phyloP scores from a whole-genome alignment of 108 stramenopile species.

The Mediolabrus comicus region DNA sequence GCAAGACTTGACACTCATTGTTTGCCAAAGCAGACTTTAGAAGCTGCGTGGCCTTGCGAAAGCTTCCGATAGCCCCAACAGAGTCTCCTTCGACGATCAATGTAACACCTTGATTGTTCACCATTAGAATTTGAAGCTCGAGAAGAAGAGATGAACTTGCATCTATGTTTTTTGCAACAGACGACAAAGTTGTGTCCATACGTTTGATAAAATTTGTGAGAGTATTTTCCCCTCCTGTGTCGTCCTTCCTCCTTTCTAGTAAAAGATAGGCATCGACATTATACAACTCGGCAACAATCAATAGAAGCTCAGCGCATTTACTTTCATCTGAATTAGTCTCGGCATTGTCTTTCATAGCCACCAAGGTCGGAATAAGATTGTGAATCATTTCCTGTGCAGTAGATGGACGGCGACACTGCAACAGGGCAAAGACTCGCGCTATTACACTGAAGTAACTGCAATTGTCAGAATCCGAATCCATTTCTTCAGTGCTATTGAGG shows the following conservation, averaged over 20 bases:
- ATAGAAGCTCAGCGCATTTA: background rate
- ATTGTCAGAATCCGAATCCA: background rate
- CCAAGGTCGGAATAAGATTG: background rate
- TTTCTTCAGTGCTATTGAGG: constrained; percentile 24
- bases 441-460: background rate
- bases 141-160: background rate
- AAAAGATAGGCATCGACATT: constrained; percentile 21
- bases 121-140: background rate
- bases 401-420: constrained; percentile 40
- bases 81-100: constrained; percentile 31
- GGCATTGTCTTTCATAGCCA: background rate
- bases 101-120: constrained; percentile 34
- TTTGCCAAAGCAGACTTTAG: background rate
- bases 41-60: constrained; percentile 26
- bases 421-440: constrained; percentile 28
- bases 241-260: background rate
- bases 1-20: background rate
- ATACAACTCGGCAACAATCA: constrained; percentile 20
- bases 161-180: background rate
- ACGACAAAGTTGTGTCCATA: constrained; percentile 1
- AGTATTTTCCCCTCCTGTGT: background rate
- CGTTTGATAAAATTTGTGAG: constrained; percentile 20
- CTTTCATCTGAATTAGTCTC: background rate
- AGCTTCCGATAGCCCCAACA: constrained; percentile 26
- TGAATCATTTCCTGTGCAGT: constrained; percentile 13